phyloP scores from a whole-genome alignment of 1,284 basidiomycete genomes.

The Ustilago hordei region DNA sequence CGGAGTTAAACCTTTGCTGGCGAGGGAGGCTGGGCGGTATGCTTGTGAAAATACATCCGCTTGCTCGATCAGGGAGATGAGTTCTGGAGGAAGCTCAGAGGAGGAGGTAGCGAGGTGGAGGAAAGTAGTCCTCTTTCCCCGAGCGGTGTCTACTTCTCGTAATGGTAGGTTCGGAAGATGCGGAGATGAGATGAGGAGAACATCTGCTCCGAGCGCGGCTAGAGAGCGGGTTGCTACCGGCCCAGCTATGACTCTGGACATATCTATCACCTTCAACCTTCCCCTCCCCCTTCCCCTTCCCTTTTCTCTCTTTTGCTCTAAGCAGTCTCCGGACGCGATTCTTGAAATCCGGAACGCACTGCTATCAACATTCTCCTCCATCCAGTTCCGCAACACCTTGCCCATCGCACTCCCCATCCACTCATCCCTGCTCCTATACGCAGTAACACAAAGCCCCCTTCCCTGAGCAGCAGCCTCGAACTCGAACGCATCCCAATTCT shows the following conservation, averaged over 20 bases:
- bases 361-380: conserved; percentile 9
- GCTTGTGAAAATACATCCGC: conserved; percentile 78
- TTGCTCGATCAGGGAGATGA: conserved; percentile 71
- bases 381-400: conserved; percentile 16
- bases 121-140: conserved; percentile 77
- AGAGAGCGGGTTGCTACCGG: conserved; percentile 17
- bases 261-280: conserved; percentile 28
- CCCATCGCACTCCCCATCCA: conserved; percentile 35
- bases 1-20: conserved; percentile 19
- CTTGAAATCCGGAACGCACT: conserved; percentile 24
- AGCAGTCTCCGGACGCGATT: not conserved
- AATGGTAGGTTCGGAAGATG: conserved; percentile 74
- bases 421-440: conserved; percentile 17
- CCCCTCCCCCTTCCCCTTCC: too few species aligned
- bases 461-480: conserved; percentile 26
- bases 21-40: conserved; percentile 71
- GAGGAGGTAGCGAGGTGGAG: conserved; percentile 73
- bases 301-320: not conserved
- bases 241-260: conserved; percentile 37
- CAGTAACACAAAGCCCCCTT: conserved; percentile 34
- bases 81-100: conserved; percentile 37
- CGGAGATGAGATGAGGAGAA: conserved; percentile 75
- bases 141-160: conserved; percentile 76
- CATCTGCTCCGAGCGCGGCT: conserved; percentile 76
- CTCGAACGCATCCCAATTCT: conserved; percentile 32